Conservation (phyloP, 805 yeast species). For the Cephaloascus fragrans region DNA sequence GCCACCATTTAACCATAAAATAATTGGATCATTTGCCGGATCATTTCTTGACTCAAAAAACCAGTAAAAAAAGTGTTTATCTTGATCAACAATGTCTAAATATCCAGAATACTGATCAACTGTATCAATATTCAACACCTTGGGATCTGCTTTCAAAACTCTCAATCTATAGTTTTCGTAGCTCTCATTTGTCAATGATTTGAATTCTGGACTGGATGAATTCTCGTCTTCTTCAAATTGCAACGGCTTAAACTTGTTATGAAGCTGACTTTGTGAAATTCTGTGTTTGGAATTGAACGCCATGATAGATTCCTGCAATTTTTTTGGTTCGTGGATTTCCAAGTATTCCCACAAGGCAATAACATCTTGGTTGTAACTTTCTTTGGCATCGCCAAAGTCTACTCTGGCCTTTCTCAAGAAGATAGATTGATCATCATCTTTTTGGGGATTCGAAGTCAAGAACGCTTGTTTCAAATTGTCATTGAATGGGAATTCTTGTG, state of each 20-base stretch:
- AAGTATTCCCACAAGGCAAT: background rate
- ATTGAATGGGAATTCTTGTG: no score
- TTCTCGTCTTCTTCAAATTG: background rate
- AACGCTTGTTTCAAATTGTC: no score
- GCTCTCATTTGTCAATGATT: constrained; percentile 22
- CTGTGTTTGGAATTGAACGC: background rate
- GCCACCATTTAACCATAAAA: constrained; percentile 26
- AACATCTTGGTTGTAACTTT: background rate
- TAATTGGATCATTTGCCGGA: constrained; percentile 24
- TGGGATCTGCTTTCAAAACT: constrained; percentile 36
- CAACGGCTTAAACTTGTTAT: background rate
- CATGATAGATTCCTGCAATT: background rate
- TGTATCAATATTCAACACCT: constrained; percentile 16
- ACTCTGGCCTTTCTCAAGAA: background rate
- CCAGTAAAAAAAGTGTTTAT: constrained; percentile 36
- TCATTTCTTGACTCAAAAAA: constrained; percentile 34
- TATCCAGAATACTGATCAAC: constrained; percentile 24
- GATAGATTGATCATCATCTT: background rate
- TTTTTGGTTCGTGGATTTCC: background rate
- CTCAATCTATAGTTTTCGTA: constrained; percentile 38
- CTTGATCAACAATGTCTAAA: constrained; percentile 19
- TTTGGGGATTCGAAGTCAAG: no score
- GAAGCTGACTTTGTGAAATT: background rate
- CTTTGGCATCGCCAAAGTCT: background rate
- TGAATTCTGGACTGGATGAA: background rate